Base-by-base conservation (phyloP, 306 rosid species). In the Cercis canadensis region DNA sequence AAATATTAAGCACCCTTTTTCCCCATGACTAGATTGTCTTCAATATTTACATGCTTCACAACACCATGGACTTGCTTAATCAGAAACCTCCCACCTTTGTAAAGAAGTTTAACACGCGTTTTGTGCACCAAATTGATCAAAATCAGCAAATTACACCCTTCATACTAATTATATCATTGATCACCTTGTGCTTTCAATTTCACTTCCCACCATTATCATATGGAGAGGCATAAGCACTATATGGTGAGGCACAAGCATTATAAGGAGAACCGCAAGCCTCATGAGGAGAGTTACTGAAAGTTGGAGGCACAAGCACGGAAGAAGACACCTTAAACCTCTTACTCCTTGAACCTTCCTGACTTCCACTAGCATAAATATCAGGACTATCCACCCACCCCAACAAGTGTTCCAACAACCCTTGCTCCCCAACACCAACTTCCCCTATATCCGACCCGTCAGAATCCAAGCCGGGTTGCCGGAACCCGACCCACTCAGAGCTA, bases 241-340 rank as follows among this genome's bases (percentile, higher is more conserved):
- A 37, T 37, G 43, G 43, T 5, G 43, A 37, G 4, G 2, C 43
- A 37, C 43, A 37, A 24, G 29, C 29, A 24, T 59, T 55, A 72
- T 63, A 55, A 36, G 80, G 47, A 55, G 78, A 70, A 2, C 19
- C 31, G 11, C 57, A 52, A 70, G 41, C 78, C 67, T 80, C 43
- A 58, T 46, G 76, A n/a, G 47, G 56, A 14, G 78, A 79, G 6
- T 24, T 24, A 67, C 78, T 80, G 63, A 92, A 90, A 71, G 93
- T 88, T 50, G 98, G 86, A 34, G 98, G 98, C 24, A 92, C 98
- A 58, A 88, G 77, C n/a, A 92, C 90, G 33, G 98, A 88, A 69
- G 98, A 92, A 77, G 93, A 87, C 32, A 92, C 98, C 83, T 87
- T 92, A 51, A 90, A 84, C 89, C 98, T 85, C 81, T 92, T 90